Conservation (phyloP, 2,329 filamentous ascomycete genomes). For the Aureobasidium sp. region DNA sequence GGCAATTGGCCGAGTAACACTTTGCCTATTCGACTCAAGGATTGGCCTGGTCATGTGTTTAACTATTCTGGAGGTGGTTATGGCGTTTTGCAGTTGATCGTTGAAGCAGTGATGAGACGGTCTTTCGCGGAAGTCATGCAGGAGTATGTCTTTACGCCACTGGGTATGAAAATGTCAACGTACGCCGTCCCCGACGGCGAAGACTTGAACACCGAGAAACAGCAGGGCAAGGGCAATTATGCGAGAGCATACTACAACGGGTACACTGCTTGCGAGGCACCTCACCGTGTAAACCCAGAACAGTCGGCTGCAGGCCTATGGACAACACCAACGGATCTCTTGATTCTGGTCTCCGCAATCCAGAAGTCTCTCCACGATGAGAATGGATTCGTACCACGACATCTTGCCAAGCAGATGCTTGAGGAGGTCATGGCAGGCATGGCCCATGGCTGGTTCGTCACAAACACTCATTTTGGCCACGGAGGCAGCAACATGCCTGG, state of each 20-base stretch:
- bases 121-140: slow-evolving; percentile 18
- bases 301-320: slow-evolving; percentile 21
- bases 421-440: slow-evolving; percentile 10
- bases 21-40: slow-evolving; percentile 15
- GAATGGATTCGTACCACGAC: slow-evolving; percentile 13
- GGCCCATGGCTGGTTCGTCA: slow-evolving; percentile 15
- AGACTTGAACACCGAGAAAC: not conserved
- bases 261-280: slow-evolving; percentile 2
- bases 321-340: slow-evolving; percentile 20
- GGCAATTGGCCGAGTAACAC: slow-evolving; percentile 18
- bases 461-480: not conserved
- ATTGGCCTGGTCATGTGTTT: slow-evolving; percentile 18
- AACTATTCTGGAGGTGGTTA: slow-evolving; percentile 22
- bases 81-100: slow-evolving; percentile 17
- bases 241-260: slow-evolving; percentile 17
- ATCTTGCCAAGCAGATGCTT: slow-evolving; percentile 18
- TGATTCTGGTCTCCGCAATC: slow-evolving; percentile 17
- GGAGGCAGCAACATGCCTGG: not conserved
- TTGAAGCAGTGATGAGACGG: slow-evolving; percentile 16
- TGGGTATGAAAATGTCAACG: slow-evolving; percentile 18
- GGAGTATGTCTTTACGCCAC: slow-evolving; percentile 16
- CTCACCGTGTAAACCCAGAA: slow-evolving; percentile 13
- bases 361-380: slow-evolving; percentile 14
- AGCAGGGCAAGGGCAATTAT: slow-evolving; percentile 13
- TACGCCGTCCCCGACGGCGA: slow-evolving; percentile 14